Conservation (phyloP, 805 yeast genomes). For the Wickerhamiella dianesei region DNA sequence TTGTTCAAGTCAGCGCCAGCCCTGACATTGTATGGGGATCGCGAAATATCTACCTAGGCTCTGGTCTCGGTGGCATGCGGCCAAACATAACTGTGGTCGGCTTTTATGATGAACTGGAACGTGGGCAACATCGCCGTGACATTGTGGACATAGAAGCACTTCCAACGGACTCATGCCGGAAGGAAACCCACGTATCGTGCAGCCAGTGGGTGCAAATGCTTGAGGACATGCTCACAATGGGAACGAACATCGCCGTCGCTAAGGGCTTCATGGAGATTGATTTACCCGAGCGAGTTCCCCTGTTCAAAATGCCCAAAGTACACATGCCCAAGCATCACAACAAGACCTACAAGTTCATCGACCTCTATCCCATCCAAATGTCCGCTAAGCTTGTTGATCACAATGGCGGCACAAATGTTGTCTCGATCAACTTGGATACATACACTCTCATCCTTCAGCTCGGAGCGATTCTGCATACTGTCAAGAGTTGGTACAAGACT, state of each 20-base stretch:
- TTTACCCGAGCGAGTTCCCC: conserved; percentile 36
- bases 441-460: conserved; percentile 85
- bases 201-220: conserved; percentile 84
- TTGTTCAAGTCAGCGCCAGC: conserved; percentile 83
- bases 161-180: conserved; percentile 70
- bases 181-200: conserved; percentile 54
- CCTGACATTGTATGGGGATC: conserved; percentile 91
- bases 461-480: conserved; percentile 87
- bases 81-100: conserved; percentile 93
- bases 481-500: conserved; percentile 77
- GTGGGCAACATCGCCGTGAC: conserved; percentile 15
- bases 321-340: background rate
- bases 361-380: conserved; percentile 94
- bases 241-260: conserved; percentile 86
- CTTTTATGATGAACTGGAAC: conserved; percentile 48
- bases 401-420: conserved; percentile 48
- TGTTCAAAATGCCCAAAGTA: conserved; percentile 8
- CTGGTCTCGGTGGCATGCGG: conserved; percentile 97
- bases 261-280: conserved; percentile 62
- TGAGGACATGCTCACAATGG: conserved; percentile 79
- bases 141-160: conserved; percentile 31
- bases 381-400: conserved; percentile 61
- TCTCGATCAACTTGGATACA: conserved; percentile 89
- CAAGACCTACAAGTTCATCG: conserved; percentile 37
- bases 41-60: conserved; percentile 76